Percentiles rank a stretch among this genome's conserved stretches.
Conservation (phyloP, 306 rosid genomes). For the Vicia faba region DNA sequence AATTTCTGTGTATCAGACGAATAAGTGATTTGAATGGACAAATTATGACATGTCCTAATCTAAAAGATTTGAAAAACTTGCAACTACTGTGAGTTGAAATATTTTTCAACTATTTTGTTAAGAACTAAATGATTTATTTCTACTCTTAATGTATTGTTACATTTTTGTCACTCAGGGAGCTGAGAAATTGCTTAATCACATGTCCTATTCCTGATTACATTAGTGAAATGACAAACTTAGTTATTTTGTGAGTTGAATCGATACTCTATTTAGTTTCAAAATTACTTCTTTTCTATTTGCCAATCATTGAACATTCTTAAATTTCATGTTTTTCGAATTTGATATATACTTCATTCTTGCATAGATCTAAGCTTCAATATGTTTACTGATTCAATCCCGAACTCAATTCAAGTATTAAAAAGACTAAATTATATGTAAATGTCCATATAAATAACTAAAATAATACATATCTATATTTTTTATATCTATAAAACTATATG, state of each 20-base stretch:
- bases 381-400: too few species aligned
- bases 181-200: constrained; percentile 76
- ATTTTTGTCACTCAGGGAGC: constrained; percentile 51
- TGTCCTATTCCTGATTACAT: constrained; percentile 52
- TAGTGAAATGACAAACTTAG: constrained; percentile 28
- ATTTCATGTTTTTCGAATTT: not conserved
- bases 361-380: constrained; percentile 87
- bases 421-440: too few species aligned
- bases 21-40: constrained; percentile 73
- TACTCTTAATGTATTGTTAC: not conserved
- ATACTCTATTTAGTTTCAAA: not conserved
- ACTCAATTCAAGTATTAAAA: too few species aligned
- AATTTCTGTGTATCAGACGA: constrained; percentile 69
- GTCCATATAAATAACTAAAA: too few species aligned
- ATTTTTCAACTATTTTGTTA: constrained; percentile 13
- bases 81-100: constrained; percentile 51
- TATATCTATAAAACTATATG: too few species aligned
- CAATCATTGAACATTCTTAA: not conserved
- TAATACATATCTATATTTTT: too few species aligned
- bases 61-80: constrained; percentile 48
- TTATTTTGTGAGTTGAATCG: constrained; percentile 53
- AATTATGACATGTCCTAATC: constrained; percentile 53
- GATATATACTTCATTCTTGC: constrained; percentile 10
- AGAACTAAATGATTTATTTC: too few species aligned
- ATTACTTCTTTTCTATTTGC: not conserved